Evolutionary conservation across 352 stramenopile genomes (phyloP), one percentile per base, ranked within the genome.

Genomic region (Phytopythium oedochilum): DNA sequence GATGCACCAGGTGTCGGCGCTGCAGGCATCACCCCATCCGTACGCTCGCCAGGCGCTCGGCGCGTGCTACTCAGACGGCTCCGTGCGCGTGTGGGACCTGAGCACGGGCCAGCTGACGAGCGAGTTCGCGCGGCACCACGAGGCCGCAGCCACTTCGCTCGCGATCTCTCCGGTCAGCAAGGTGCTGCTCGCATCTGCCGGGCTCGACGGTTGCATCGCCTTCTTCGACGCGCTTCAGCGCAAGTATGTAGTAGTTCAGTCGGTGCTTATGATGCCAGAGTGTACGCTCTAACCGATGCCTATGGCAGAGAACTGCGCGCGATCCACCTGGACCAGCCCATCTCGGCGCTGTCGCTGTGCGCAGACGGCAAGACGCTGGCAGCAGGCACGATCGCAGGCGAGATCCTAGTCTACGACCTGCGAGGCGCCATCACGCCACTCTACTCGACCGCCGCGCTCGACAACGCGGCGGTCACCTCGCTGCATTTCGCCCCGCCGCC

Each of bases 131-230:
- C 60, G 65, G 15, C 73, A 84, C 25, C 81, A 91, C 44, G 70
- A 87, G 22, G 78, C 72, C 14, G 64, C 75, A 10, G 67, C 81
- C 2, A 84, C 81, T 11, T 69, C 68, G 12, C 52, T 91, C 4
- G 72, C 66, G 20, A 71, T 91, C 20, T 91, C 81, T 2, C 78
- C 81, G 8, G 74, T 89, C 18, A 88, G 78, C 53, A 91, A 91
- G 60, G 71, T 88, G 38, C 58, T 89, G 26, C 60, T 91, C 2
- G 72, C 61, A 15, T 73, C 72, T 1, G 76, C 75, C 1, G 81
- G 81, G 4, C 64, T 86, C 32, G 81, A 91, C 51, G 71, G 79
- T 2, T 73, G 81, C 45, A 74, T 91, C 2, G 66, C 86, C n/a
- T 91, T 91, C 63, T 88, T 80, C 46, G 81, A 91, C 58, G 86